These are phyloP conservation scores for Bipolaris oryzae DNA, from an alignment of 2,329 filamentous ascomycete genomes.

Conservation along the genomic window DNA sequence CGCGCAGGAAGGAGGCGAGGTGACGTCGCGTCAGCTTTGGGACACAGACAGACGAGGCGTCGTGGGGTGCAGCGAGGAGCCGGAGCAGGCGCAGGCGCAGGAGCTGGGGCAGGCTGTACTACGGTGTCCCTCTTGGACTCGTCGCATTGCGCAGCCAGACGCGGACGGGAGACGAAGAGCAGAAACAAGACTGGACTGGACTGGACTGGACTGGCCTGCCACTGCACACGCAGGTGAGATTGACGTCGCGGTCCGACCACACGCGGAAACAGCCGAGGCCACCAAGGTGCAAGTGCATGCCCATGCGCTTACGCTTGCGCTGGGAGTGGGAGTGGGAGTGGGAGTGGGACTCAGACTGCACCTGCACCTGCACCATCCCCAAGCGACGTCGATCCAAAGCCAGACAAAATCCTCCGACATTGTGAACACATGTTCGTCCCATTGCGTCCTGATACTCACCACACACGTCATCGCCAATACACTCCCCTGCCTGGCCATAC, in stretches of 20 bases:
- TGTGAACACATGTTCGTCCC: constrained; percentile 11
- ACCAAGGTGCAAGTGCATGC: not conserved
- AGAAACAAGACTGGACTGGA: not conserved
- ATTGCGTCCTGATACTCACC: not conserved
- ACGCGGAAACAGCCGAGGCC: constrained; percentile 7
- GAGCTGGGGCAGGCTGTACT: not conserved
- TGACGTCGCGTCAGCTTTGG: constrained; percentile 18
- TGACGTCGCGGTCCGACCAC: constrained; percentile 13
- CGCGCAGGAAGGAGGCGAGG: constrained; percentile 16
- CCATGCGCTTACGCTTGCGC: no score
- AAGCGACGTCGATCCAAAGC: constrained; percentile 11
- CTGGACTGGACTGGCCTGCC: not conserved
- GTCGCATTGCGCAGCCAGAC: constrained; percentile 2
- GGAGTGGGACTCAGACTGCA: no score
- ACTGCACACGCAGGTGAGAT: not conserved
- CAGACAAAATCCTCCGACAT: constrained; percentile 10
- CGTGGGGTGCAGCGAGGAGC: constrained; percentile 7
- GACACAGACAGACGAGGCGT: not conserved
- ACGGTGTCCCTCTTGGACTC: not conserved
- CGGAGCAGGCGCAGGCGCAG: not conserved
- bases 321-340: no score
- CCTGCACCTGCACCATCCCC: not conserved
- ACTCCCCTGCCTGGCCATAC: not conserved
- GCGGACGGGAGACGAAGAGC: not conserved
- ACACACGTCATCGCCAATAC: not conserved